Conservation (phyloP, 768 basidiomycete genomes). For the Lentinus brumalis region DNA sequence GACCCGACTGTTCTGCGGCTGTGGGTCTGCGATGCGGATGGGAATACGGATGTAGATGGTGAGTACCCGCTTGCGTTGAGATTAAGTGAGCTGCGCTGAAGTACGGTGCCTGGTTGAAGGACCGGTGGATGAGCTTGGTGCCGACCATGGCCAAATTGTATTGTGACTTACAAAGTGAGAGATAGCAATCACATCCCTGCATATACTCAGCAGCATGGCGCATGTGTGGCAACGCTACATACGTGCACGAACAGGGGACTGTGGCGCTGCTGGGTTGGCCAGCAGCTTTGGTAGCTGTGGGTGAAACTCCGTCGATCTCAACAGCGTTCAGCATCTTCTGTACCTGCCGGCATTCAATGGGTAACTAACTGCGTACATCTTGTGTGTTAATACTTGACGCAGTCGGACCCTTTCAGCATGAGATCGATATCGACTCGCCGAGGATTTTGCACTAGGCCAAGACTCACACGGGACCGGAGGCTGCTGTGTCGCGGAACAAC, state of each 20-base stretch:
- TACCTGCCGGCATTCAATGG: no score
- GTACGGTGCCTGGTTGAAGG: not conserved
- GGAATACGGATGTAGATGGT: not conserved
- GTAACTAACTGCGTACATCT: no score
- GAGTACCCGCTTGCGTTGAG: not conserved
- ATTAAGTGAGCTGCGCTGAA: not conserved
- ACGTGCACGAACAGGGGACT: no score
- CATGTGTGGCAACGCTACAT: not conserved
- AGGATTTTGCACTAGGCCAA: conserved; percentile 27
- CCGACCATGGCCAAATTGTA: not conserved
- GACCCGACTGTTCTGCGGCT: conserved; percentile 60
- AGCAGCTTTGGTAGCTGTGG: no score
- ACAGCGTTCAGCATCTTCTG: no score
- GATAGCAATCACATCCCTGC: not conserved
- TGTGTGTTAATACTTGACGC: no score
- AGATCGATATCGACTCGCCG: conserved; percentile 17
- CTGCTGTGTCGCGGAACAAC: not conserved
- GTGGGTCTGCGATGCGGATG: conserved; percentile 42
- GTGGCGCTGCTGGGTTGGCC: no score
- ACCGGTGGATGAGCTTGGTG: not conserved
- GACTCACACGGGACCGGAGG: conserved; percentile 12
- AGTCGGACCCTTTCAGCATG: no score
- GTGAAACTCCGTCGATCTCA: no score
- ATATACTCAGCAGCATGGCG: not conserved
- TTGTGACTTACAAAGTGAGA: not conserved